Base-by-base conservation (phyloP, 257 asterid genomes). In the Coffea canephora region DNA sequence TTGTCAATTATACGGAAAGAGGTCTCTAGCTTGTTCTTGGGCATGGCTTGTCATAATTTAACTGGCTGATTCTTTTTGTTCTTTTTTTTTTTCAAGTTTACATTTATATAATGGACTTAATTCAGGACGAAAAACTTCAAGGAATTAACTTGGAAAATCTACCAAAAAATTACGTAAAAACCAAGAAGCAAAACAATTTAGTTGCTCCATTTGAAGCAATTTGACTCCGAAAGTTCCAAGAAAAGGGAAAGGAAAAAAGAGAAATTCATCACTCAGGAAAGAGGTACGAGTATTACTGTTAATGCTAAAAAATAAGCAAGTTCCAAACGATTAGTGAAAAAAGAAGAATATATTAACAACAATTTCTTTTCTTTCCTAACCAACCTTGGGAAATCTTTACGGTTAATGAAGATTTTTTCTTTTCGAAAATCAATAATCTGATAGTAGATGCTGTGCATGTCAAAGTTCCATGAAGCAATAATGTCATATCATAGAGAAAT, bases 1-100 rank as follows among this genome's bases (percentile, higher is more conserved):
- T 39, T 85, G 81, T 85, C 83, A 85, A 82, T 81, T 84, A 79
- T 46, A 84, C 69, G 16, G 48, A 67, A 74, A 80, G 48, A 23
- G 36, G 36, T 74, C 45, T 70, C 31, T 18, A 54, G 76, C 65
- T 10, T 45, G 43, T 43, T 39, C 43, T 39, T 39, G n/a, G 71
- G 31, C 45, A 25, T 12, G 23, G 71, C 23, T 34, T 66, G 71
- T 34, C 23, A 31, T 14, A 13, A 31, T 31, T 14, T 3, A 25
- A 10, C 41, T 64, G 39, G 14, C 13, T 2, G 62, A 55, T 55
- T 64, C 69, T 31, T 11, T 25, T 25, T 11, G 16, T n/a, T 25
- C 14, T 11, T 11, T 4, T 62, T 25, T 54, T 54, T 14, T 54
- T 54, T 13, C 4, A 2, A 15, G 14, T 54, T 52, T 52, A 15